A percentile compares a stretch with the other conserved stretches of the same genome.
These are phyloP conservation scores for Saccharomycopsis sp. DNA, from an alignment of 805 yeast genomes.

Conservation along the genomic window DNA sequence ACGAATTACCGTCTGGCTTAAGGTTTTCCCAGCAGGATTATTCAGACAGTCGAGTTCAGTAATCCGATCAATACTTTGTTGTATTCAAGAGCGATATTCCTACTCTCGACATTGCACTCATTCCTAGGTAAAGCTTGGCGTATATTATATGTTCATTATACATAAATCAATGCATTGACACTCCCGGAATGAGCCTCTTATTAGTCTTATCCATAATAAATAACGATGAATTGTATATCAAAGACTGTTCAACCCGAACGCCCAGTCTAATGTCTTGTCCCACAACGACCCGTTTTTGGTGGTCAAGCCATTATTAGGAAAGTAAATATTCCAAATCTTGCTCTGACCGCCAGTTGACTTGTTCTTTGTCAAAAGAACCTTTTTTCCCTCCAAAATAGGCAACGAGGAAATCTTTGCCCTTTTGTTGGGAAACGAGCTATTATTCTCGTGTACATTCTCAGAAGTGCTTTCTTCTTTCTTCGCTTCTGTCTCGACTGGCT, in stretches of 20 bases:
- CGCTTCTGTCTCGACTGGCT: not conserved
- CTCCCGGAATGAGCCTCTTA: too few species aligned
- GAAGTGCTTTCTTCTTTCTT: not conserved
- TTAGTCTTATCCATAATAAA: too few species aligned
- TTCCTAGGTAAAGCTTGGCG: too few species aligned
- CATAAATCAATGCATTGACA: too few species aligned
- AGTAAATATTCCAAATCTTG: conserved; percentile 4
- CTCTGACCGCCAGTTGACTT: conserved; percentile 9
- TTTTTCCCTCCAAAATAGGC: conserved; percentile 9
- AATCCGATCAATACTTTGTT: too few species aligned
- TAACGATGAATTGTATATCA: too few species aligned
- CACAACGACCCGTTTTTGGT: conserved; percentile 2
- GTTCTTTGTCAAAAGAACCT: conserved; percentile 13
- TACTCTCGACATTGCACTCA: too few species aligned
- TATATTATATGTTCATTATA: too few species aligned
- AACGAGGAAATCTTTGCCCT: conserved; percentile 7
- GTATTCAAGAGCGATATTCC: too few species aligned
- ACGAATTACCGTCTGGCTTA: too few species aligned
- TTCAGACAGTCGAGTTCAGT: too few species aligned
- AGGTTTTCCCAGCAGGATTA: too few species aligned
- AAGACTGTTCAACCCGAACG: conserved; percentile 21
- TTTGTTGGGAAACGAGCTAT: not conserved
- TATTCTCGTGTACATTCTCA: not conserved
- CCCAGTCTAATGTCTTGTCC: conserved; percentile 17
- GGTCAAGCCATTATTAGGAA: not conserved